Conservation (phyloP, 2,329 filamentous ascomycete species). For the Talaromyces piceae region DNA sequence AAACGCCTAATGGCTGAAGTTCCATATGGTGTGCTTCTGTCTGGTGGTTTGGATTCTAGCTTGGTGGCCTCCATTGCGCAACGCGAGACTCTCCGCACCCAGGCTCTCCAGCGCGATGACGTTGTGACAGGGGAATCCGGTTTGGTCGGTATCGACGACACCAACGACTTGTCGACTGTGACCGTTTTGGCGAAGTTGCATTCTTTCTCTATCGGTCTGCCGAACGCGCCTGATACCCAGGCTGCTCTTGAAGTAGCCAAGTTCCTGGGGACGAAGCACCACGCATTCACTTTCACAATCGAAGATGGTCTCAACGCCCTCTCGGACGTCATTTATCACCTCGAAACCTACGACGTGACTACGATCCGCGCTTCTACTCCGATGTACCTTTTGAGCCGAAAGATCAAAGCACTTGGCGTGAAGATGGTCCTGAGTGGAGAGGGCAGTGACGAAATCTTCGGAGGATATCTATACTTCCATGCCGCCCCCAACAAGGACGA, state of each 20-base stretch:
- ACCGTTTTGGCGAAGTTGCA: constrained; percentile 92
- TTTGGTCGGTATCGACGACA: constrained; percentile 89
- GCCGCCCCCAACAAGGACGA: constrained; percentile 80
- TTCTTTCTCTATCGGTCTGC: constrained; percentile 97
- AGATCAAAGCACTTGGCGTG: constrained; percentile 99
- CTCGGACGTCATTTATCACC: constrained; percentile 94
- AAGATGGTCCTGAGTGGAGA: constrained; percentile 99
- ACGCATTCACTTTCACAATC: constrained; percentile 96
- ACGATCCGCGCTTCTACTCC: constrained; percentile 97
- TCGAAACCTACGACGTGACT: constrained; percentile 96
- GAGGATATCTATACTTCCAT: constrained; percentile 98
- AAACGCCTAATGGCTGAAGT: constrained; percentile 99
- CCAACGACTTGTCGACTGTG: constrained; percentile 79
- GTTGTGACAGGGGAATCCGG: constrained; percentile 43
- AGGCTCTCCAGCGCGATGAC: constrained; percentile 47
- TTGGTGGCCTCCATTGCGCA: constrained; percentile 93
- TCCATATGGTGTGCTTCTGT: constrained; percentile 91
- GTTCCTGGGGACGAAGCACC: constrained; percentile 95
- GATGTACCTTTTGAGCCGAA: constrained; percentile 95
- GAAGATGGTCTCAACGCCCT: constrained; percentile 95
- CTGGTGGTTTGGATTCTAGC: constrained; percentile 91
- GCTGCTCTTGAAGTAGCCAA: constrained; percentile 89
- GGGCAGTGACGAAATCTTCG: constrained; percentile 96
- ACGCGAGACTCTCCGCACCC: constrained; percentile 75
- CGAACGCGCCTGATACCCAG: constrained; percentile 83